A percentile compares a stretch with the other conserved stretches of the same genome.
Conservation (phyloP, 192 early-diverging fungal genomes). For the Dissophora globulifera region DNA sequence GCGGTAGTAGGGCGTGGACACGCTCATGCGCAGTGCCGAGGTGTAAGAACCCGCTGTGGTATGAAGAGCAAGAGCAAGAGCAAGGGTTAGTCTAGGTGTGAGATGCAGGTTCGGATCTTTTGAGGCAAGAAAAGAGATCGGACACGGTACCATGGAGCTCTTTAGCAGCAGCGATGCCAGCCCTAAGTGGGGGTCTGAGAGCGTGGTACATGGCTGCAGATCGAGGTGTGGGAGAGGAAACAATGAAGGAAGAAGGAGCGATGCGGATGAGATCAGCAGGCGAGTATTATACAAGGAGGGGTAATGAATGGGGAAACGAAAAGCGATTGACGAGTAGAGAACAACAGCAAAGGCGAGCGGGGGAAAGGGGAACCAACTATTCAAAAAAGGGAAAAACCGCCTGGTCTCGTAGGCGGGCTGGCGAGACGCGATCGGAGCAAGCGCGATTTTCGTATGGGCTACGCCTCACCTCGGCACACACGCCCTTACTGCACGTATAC, state of each 20-base stretch:
- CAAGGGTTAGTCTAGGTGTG: neutral
- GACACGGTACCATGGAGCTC: slow-evolving; percentile 26
- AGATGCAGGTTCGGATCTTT: neutral
- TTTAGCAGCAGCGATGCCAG: slow-evolving; percentile 24
- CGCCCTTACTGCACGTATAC: too few relatives aligned
- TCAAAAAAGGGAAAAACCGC: slow-evolving; percentile 7
- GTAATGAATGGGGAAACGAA: neutral
- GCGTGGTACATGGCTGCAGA: slow-evolving; percentile 32
- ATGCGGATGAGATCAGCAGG: neutral
- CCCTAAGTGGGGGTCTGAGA: slow-evolving; percentile 32
- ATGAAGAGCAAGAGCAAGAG: neutral
- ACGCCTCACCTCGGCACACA: too few relatives aligned
- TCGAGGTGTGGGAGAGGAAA: neutral
- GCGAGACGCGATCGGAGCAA: too few relatives aligned
- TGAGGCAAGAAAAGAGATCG: neutral
- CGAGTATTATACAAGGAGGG: neutral
- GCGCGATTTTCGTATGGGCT: too few relatives aligned
- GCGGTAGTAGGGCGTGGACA: slow-evolving; percentile 42
- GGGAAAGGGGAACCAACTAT: neutral
- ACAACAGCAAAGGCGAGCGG: neutral
- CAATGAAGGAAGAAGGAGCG: neutral
- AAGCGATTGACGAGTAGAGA: neutral
- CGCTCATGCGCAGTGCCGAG: slow-evolving; percentile 37
- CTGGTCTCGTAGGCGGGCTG: too few relatives aligned
- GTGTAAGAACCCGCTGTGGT: slow-evolving; percentile 14